Evolutionary conservation across 345 rosid genomes (phyloP), one percentile per base, ranked within the genome.

Genomic region (Erysimum cheiranthoides): DNA sequence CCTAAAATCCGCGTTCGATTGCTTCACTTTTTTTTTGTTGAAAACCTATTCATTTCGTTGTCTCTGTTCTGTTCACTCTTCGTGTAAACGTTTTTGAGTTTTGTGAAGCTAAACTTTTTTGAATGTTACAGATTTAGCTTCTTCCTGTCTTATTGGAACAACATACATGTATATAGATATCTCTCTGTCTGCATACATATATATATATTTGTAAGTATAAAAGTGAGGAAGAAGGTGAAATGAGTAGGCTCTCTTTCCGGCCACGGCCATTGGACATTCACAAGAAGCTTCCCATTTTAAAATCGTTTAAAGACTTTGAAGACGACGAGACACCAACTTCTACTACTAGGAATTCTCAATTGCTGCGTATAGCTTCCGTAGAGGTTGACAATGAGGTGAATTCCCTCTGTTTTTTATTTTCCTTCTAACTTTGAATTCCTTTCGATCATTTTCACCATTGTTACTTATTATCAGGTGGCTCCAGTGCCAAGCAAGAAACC

Each of bases 241-340:
- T 95, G 99, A 93, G 98, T 81, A 88, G 99, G 85, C 87, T 93
- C 5, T 95, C 99, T 31, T 85, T 95, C 72, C 78, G 99, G 74
- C 99, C 99, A 18, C 89, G 99, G 25, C 99, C 99, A 14, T 79
- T 95, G 13, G 99, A 95, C 82, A 90, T 95, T 35, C 96, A 93
- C 84, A 95, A 91, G 82, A 95, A 93, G 89, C 90, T 95, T 46
- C 99, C 99, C 6, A 93, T 95, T 68, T 79, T 95, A 1, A 95
- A 95, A 78, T 93, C 98, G 17, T 82, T 84, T 4, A 93, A 90
- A 82, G 97, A 92, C 67, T 90, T 92, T 64, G 99, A 95, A 79
- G 99, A 95, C 12, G 99, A 95, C 57, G 99, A 95, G n/a, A 79
- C 88, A 31, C 89, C 94, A 34, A 83, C 96, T 72, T 78, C 85